Conservation (phyloP, 495 filamentous ascomycete genomes). For the Penicillium angulare region DNA sequence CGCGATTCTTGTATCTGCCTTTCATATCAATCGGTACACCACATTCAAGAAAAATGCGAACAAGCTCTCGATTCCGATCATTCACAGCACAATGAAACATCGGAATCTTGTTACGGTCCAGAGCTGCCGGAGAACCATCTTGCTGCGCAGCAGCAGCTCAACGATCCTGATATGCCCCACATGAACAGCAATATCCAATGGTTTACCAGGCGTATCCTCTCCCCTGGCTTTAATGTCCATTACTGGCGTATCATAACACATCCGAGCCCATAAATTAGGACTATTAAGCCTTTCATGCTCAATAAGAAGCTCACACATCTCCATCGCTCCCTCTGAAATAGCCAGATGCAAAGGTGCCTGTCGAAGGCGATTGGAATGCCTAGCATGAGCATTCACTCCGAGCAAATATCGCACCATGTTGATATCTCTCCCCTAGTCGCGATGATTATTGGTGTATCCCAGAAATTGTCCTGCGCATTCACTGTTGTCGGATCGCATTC, state of each 20-base stretch:
- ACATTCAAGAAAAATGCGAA: neutral
- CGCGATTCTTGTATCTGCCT: neutral
- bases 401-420: neutral
- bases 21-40: constrained; percentile 1
- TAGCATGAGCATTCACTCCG: neutral
- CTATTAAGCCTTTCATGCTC: neutral
- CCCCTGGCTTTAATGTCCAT: neutral
- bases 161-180: neutral
- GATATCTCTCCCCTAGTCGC: neutral
- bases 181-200: neutral
- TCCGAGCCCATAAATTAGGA: neutral
- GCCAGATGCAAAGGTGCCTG: neutral
- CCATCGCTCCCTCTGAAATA: neutral
- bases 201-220: neutral
- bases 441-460: neutral
- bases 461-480: neutral
- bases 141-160: neutral
- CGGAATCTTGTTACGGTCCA: neutral
- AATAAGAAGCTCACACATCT: neutral
- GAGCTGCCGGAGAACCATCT: neutral
- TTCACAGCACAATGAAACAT: constrained; percentile 7
- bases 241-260: neutral
- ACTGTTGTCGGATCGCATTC: neutral
- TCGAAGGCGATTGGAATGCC: neutral
- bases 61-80: neutral